Evolutionary conservation across 2,329 filamentous ascomycete species (phyloP).

Genomic region (Cercospora sojina): DNA sequence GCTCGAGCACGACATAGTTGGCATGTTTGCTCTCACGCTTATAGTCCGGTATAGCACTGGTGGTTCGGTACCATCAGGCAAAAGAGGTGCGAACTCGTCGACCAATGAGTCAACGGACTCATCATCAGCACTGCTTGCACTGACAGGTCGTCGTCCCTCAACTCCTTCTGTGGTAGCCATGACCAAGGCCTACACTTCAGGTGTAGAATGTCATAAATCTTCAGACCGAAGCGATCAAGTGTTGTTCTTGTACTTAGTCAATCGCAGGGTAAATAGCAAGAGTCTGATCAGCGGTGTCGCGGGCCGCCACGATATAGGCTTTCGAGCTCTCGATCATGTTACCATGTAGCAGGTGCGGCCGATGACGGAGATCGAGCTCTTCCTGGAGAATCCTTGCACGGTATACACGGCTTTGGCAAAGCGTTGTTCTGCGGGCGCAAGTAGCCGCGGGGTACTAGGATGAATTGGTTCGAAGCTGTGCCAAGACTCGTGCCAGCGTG

Average conservation of each 20-base stretch:
- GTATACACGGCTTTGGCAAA: neutral
- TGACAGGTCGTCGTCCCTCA: conserved; percentile 1
- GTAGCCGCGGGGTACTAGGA: neutral
- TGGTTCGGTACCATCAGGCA: conserved; percentile 16
- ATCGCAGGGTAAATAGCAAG: neutral
- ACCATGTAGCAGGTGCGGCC: conserved; percentile 6
- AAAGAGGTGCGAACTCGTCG: conserved; percentile 20
- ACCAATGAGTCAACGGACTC: conserved; percentile 11
- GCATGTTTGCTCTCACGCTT: conserved; percentile 19
- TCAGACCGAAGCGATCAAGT: neutral
- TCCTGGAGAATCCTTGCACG: conserved; percentile 5
- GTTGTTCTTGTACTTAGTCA: neutral
- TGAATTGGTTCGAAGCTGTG: neutral
- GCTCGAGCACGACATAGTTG: neutral
- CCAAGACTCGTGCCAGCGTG: conserved; percentile 8
- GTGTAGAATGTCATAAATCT: neutral
- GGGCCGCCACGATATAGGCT: conserved; percentile 11
- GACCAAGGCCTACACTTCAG: neutral
- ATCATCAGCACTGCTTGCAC: conserved; percentile 1
- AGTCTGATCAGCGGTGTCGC: conserved; percentile 6
- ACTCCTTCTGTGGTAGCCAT: conserved; percentile 11
- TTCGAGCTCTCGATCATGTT: conserved; percentile 3
- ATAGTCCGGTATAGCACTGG: conserved; percentile 25
- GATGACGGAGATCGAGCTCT: conserved; percentile 3
- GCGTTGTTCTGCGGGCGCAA: neutral